A percentile compares a stretch with the other conserved stretches of the same genome.
Conservation (phyloP, 257 asterid species). For the Scutellaria barbata region DNA sequence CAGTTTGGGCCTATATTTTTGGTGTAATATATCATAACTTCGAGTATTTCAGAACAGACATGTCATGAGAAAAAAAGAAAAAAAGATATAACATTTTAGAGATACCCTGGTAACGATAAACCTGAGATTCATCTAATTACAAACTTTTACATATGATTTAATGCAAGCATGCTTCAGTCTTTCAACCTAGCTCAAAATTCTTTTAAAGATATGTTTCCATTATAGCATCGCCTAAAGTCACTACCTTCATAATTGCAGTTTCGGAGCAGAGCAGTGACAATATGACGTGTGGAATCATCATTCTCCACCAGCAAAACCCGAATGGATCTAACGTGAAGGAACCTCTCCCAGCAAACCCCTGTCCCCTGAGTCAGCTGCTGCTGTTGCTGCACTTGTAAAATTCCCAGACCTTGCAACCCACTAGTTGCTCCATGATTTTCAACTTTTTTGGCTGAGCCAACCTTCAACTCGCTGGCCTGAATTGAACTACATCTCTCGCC, state of each 20-base stretch:
- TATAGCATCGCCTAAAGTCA: not conserved
- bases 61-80: not conserved
- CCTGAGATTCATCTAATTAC: not conserved
- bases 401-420: slow-evolving; percentile 42
- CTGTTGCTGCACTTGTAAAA: slow-evolving; percentile 53
- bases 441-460: slow-evolving; percentile 29
- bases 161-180: slow-evolving; percentile 21
- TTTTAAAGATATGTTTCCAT: not conserved
- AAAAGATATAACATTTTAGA: not conserved
- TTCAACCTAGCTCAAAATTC: slow-evolving; percentile 11
- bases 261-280: slow-evolving; percentile 85
- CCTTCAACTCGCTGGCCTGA: slow-evolving; percentile 39
- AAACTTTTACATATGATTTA: not conserved
- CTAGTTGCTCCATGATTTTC: slow-evolving; percentile 37
- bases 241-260: slow-evolving; percentile 93
- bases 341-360: slow-evolving; percentile 72
- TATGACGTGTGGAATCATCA: slow-evolving; percentile 84
- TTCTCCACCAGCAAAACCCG: slow-evolving; percentile 86
- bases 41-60: not conserved
- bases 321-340: slow-evolving; percentile 84
- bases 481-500: slow-evolving; percentile 37
- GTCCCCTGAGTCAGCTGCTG: slow-evolving; percentile 52
- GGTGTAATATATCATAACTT: slow-evolving; percentile 9
- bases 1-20: not conserved
- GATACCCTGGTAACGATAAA: not conserved